Evolutionary conservation across 208 protist species (phyloP).

Genomic region (Balamuthia mandrillaris): DNA sequence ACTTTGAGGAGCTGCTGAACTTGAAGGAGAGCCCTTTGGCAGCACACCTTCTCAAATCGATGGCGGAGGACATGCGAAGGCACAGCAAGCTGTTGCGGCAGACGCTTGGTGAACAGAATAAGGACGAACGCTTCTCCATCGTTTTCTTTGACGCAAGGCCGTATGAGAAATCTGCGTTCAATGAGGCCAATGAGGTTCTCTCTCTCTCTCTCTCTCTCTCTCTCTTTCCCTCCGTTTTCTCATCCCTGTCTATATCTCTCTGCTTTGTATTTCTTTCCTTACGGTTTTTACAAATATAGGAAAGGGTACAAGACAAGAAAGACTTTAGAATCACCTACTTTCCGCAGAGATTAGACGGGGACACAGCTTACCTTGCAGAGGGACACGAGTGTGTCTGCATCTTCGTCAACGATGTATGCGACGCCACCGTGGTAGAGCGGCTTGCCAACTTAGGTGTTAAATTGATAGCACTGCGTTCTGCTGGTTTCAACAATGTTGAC

Average conservation of each 20-base stretch:
- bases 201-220: neutral
- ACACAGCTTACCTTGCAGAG: conserved; percentile 15
- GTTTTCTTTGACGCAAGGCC: conserved; percentile 27
- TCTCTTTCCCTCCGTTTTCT: neutral
- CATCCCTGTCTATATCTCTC: neutral
- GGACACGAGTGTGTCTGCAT: conserved; percentile 63
- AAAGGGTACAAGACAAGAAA: neutral
- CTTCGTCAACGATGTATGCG: conserved; percentile 71
- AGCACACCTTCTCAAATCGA: neutral
- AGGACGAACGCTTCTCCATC: neutral
- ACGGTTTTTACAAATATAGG: too few relatives aligned
- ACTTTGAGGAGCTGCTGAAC: conserved; percentile 15
- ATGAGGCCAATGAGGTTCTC: neutral
- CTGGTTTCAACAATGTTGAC: conserved; percentile 73
- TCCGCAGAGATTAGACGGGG: neutral
- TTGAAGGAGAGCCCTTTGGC: neutral
- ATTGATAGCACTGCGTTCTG: conserved; percentile 62
- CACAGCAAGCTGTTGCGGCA: conserved; percentile 22
- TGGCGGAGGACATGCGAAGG: neutral
- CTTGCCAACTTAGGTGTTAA: conserved; percentile 40
- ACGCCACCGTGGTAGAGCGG: conserved; percentile 32
- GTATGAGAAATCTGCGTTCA: conserved; percentile 6
- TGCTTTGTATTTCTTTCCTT: neutral
- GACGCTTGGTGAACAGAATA: neutral
- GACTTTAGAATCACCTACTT: neutral